A percentile compares a stretch with the other conserved stretches of the same genome.
Evolutionary conservation across 2,329 filamentous ascomycete species (phyloP).

Genomic region (Penicillium hesseltinei): DNA sequence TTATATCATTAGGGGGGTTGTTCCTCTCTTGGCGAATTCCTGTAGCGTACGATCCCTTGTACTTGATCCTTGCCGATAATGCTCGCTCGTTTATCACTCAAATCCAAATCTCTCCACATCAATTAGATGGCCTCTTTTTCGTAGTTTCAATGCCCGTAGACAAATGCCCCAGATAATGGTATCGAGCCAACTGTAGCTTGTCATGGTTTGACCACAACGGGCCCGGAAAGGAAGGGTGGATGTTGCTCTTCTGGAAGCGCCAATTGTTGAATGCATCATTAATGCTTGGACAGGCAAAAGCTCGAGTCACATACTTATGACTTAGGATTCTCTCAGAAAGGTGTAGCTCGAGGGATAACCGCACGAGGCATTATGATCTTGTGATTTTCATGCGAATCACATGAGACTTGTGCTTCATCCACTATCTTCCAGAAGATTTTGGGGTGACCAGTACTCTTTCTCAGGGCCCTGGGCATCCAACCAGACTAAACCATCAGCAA

Average conservation of each 20-base stretch:
- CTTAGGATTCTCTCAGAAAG: neutral
- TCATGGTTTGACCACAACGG: neutral
- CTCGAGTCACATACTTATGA: neutral
- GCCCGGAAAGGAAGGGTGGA: neutral
- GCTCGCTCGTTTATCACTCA: neutral
- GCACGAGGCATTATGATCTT: neutral
- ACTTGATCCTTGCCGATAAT: neutral
- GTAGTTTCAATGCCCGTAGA: neutral
- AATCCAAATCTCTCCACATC: neutral
- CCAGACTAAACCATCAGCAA: conserved; percentile 90
- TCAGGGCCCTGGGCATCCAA: conserved; percentile 82
- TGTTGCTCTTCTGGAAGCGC: neutral
- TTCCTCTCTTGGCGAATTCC: neutral
- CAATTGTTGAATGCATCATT: neutral
- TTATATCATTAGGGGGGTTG: too few relatives aligned
- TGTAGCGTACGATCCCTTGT: too few relatives aligned
- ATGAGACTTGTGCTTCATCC: conserved; percentile 25
- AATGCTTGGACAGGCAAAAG: neutral
- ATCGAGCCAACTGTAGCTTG: neutral
- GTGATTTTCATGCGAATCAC: neutral
- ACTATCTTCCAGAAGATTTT: conserved; percentile 44
- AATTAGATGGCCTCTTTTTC: neutral
- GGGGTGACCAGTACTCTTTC: conserved; percentile 81
- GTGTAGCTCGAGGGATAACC: neutral
- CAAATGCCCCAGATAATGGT: neutral